These are phyloP conservation scores for Skeletonema marinoi DNA, from an alignment of 108 stramenopile genomes.

Conservation along the genomic window DNA sequence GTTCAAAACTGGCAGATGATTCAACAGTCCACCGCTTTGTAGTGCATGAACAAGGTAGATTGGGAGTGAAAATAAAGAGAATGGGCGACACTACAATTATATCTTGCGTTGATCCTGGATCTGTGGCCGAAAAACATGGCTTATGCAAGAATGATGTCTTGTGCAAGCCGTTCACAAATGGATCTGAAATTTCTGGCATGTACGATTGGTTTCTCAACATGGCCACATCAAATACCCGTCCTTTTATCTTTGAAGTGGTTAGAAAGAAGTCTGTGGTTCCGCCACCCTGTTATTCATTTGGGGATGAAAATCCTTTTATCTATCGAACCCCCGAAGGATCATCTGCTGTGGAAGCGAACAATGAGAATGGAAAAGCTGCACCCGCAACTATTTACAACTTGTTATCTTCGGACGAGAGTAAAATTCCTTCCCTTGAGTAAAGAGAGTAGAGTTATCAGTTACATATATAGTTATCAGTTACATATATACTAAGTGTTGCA, in stretches of 20 bases:
- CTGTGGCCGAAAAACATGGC: conserved; percentile 20
- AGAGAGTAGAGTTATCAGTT: too few relatives aligned
- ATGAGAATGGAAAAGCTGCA: not conserved
- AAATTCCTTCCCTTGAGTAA: too few relatives aligned
- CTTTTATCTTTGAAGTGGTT: conserved; percentile 25
- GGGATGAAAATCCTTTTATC: not conserved
- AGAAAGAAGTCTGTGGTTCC: not conserved
- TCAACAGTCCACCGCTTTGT: conserved; percentile 24
- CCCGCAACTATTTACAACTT: too few relatives aligned
- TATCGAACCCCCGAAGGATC: not conserved
- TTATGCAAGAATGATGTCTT: conserved; percentile 16
- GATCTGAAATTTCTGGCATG: not conserved
- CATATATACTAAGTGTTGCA: too few relatives aligned
- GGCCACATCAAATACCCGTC: conserved; percentile 12
- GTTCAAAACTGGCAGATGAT: not conserved
- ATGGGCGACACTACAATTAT: not conserved
- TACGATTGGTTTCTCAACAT: not conserved
- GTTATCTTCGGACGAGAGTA: too few relatives aligned
- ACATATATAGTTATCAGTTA: too few relatives aligned
- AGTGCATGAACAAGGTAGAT: conserved; percentile 2
- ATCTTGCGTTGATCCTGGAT: not conserved
- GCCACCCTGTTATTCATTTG: not conserved
- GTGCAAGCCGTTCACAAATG: conserved; percentile 32
- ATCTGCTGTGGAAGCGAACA: not conserved
- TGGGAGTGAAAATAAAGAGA: conserved; percentile 4